Evolutionary conservation across 768 basidiomycete species (phyloP).

Genomic region (Candolleomyces efflorescens): DNA sequence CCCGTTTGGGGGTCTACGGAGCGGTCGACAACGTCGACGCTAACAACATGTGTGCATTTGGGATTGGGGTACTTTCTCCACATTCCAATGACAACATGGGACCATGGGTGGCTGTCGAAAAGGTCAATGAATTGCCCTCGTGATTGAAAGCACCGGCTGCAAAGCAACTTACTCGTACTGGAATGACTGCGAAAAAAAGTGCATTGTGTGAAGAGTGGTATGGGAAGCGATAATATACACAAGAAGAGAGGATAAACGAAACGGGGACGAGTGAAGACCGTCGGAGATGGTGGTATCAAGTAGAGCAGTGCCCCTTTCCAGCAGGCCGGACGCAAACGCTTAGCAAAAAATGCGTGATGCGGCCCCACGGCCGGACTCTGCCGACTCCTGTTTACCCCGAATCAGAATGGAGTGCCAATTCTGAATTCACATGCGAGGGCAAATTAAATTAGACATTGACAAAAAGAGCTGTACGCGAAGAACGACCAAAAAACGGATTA

Average conservation of each 20-base stretch:
- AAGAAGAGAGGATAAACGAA: constrained; percentile 1
- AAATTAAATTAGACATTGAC: too few species aligned
- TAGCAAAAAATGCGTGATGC: not conserved
- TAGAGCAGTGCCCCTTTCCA: not conserved
- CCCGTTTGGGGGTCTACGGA: constrained; percentile 80
- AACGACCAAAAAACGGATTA: not conserved
- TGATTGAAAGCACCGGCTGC: constrained; percentile 1
- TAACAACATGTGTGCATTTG: constrained; percentile 83
- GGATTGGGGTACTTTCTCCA: constrained; percentile 97
- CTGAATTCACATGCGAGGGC: not conserved
- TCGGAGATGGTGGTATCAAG: not conserved
- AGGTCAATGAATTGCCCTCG: constrained; percentile 11
- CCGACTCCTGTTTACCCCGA: not conserved
- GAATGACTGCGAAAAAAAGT: constrained; percentile 83
- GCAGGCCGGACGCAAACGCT: not conserved
- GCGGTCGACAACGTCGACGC: constrained; percentile 84
- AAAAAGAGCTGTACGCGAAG: too few species aligned
- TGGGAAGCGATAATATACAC: constrained; percentile 6
- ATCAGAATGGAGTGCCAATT: not conserved
- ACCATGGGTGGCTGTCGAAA: constrained; percentile 73
- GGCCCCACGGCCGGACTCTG: not conserved
- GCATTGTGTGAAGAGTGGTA: constrained; percentile 45
- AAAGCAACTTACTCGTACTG: constrained; percentile 67
- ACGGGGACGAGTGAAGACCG: not conserved
- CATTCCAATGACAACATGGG: constrained; percentile 88